Evolutionary conservation across 768 basidiomycete species (phyloP).

Genomic region (Paxillus rubicundulus): DNA sequence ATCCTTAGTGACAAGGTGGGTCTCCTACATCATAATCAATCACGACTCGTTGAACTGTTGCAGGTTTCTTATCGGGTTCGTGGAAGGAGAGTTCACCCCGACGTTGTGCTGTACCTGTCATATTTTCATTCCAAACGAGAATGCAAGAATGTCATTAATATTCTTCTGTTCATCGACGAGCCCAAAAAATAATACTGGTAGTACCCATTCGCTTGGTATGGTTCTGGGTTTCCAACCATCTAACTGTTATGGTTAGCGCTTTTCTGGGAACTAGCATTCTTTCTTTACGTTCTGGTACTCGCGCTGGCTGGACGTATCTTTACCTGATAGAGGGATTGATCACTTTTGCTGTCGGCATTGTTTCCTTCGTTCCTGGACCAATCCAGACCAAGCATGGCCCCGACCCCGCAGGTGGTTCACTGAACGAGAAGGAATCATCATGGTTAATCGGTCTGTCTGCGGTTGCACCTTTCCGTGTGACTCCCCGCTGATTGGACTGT

Average conservation of each 20-base stretch:
- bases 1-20: conserved; percentile 53
- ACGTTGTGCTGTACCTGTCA: conserved; percentile 61
- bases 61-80: conserved; percentile 53
- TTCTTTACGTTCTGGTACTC: conserved; percentile 24
- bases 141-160: conserved; percentile 33
- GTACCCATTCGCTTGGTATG: conserved; percentile 49
- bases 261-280: conserved; percentile 68
- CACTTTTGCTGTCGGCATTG: conserved; percentile 51
- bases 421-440: conserved; percentile 58
- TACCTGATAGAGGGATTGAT: conserved; percentile 38
- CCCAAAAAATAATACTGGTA: not conserved
- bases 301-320: conserved; percentile 49
- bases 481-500: not conserved
- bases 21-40: not conserved
- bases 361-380: conserved; percentile 56
- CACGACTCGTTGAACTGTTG: not conserved
- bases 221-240: conserved; percentile 66
- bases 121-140: conserved; percentile 63
- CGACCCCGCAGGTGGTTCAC: conserved; percentile 63
- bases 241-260: conserved; percentile 51
- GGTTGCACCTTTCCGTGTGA: not conserved
- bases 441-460: conserved; percentile 38
- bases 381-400: conserved; percentile 60
- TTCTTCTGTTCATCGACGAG: not conserved
- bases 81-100: conserved; percentile 66